Base-by-base conservation (phyloP, 441 rosid species). In the Biscutella laevigata region DNA sequence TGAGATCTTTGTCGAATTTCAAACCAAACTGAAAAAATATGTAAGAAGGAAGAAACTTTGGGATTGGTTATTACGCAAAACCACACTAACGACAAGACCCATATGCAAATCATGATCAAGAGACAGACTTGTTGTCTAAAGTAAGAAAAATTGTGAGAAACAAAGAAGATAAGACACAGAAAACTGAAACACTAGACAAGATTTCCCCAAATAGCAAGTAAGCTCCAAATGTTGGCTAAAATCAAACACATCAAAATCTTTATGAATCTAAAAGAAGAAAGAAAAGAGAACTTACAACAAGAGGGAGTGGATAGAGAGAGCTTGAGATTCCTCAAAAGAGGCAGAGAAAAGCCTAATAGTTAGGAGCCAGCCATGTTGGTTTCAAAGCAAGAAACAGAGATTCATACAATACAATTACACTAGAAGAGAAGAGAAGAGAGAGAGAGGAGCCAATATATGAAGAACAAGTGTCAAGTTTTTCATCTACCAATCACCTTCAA, bases 301-400 rank as follows among this genome's bases (percentile, higher is more conserved):
- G 49, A 37, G 28, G 4, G 29, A 55, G 60, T 37, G 26, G 20
- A 46, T 17, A 36, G 16, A 43, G 38, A 10, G 58, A 61, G 53
- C 17, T 53, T 44, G 43, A 62, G 61, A 69, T 53, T 67, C 68
- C 69, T 55, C 62, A 24, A 62, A 49, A 77, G 80, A 69, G 62
- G 64, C 68, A 38, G 67, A 66, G 80, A 74, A 60, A 54, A 47
- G 67, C 88, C 83, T 79, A 72, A 59, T 58, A 45, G 66, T 61
- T 70, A 53, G 89, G 82, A 82, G n/a, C n/a, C n/a, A 83, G 77
- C 84, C 82, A 74, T 81, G 78, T 85, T 75, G 74, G 89, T 69
- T 72, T 51, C 76, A 66, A 49, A 61, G 57, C 55, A 75, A 78
- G 77, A 77, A 71, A 68, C 69, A 53, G 3, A 61, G 38, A 40